Base-by-base conservation (phyloP, 257 asterid species). In the Solanum piurae region DNA sequence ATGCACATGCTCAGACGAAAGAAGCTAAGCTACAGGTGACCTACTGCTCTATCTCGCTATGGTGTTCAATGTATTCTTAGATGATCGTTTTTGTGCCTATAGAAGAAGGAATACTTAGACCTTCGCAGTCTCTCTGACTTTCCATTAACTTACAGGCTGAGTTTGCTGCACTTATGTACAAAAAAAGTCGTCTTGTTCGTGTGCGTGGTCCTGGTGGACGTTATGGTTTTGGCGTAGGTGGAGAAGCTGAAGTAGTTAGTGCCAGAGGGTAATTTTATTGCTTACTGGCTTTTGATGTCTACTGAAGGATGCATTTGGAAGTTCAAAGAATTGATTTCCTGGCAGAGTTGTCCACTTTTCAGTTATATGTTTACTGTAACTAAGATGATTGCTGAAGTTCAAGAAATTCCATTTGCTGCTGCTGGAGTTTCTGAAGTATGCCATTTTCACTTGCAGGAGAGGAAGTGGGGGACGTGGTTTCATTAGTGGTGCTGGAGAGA, bases 391-490 rank as follows among this genome's bases (percentile, higher is more conserved):
- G 69, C 71, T 82, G 38, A 49, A 80, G 31, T 49, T 80, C 5
- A 49, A 31, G 85, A 80, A 80, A 46, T 14, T 16, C 42, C 68
- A 44, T 33, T 76, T 29, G 49, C 80, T 87, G 21, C 36, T 77
- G 79, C 83, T 42, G 73, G 49, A 62, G 34, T 74, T 87, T 89
- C 83, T 89, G 87, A 92, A 87, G 75, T 82, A 77, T 55, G 5
- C 68, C 85, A n/a, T 85, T 20, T 44, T 88, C 49, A 85, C 90
- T 91, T 92, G 91, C 96, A 97, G 99, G 99, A 96, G 99, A 93
- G 99, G 98, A 91, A 95, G 99, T 38, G 99, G 99, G 87, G 99
- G 99, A 37, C 98, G 94, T 86, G 99, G 99, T 87, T 97, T 97
- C 89, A 95, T 96, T 73, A 94, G 99, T 86, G 99, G 99, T 89